Evolutionary conservation across 1,284 basidiomycete species (phyloP).

Genomic region (Trametes sp.): DNA sequence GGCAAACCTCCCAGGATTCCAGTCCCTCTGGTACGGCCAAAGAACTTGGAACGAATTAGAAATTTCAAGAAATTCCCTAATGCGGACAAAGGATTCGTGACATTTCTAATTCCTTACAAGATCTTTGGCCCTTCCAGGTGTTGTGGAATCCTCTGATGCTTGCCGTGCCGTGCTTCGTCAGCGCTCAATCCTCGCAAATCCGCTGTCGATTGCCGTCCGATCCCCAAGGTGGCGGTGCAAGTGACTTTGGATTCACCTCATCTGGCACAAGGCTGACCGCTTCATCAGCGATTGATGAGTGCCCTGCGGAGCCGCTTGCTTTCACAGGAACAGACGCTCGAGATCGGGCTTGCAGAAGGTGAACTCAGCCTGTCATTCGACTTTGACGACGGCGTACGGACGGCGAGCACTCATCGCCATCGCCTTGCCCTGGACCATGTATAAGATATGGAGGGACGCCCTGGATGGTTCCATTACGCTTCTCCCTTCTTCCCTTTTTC

Average conservation of each 20-base stretch:
- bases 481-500: background rate
- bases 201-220: background rate
- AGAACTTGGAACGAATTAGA: too few relatives aligned
- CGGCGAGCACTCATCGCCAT: conserved; percentile 1
- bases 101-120: too few relatives aligned
- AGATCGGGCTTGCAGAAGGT: too few relatives aligned
- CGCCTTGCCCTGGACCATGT: background rate
- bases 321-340: background rate
- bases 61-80: too few relatives aligned
- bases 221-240: background rate
- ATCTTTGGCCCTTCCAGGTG: too few relatives aligned
- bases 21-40: too few relatives aligned
- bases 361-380: background rate
- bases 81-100: too few relatives aligned
- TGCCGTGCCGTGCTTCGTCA: background rate
- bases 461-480: too few relatives aligned
- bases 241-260: background rate
- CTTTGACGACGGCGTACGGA: background rate
- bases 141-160: too few relatives aligned
- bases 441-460: background rate
- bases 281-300: background rate
- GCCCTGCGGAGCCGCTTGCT: background rate
- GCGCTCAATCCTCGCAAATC: background rate
- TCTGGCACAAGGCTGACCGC: background rate
- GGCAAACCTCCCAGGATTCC: too few relatives aligned